These are phyloP conservation scores for Aspergillus texensis DNA, from an alignment of 2,329 filamentous ascomycete genomes.

Conservation along the genomic window DNA sequence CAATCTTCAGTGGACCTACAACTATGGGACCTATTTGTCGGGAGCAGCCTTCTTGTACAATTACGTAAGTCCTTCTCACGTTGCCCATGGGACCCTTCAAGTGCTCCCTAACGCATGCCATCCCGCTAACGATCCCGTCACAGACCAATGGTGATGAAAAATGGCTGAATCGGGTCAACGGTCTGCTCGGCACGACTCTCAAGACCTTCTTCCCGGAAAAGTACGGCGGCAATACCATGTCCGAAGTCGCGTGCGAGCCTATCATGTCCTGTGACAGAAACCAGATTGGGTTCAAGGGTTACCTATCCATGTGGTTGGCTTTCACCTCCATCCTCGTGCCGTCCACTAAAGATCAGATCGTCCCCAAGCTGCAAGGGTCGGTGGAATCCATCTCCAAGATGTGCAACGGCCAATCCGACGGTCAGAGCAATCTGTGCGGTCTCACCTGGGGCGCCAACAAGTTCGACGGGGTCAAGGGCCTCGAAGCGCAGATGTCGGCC, in stretches of 20 bases:
- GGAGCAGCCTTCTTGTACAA: constrained; percentile 71
- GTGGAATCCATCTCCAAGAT: constrained; percentile 60
- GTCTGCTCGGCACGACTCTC: constrained; percentile 52
- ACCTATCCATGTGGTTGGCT: constrained; percentile 65
- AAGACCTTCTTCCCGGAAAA: constrained; percentile 52
- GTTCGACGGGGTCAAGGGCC: constrained; percentile 60
- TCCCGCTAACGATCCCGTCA: background rate
- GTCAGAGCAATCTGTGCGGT: constrained; percentile 60
- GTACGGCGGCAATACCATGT: constrained; percentile 55
- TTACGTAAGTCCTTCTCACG: constrained; percentile 39
- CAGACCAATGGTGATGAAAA: constrained; percentile 51
- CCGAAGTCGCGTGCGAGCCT: constrained; percentile 67
- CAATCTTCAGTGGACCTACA: constrained; percentile 67
- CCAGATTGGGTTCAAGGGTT: constrained; percentile 71
- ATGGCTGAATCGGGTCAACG: constrained; percentile 59
- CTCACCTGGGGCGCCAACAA: constrained; percentile 58
- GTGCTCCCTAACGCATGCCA: background rate
- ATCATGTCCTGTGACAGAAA: constrained; percentile 64
- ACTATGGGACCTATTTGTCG: constrained; percentile 59
- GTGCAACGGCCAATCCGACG: constrained; percentile 52
- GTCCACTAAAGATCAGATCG: constrained; percentile 54
- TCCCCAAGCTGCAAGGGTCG: constrained; percentile 59
- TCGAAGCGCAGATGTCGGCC: constrained; percentile 69
- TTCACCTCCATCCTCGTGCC: constrained; percentile 63
- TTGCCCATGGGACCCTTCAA: background rate